phyloP scores from a whole-genome alignment of 768 basidiomycete genomes.

The Podaxis sp. region DNA sequence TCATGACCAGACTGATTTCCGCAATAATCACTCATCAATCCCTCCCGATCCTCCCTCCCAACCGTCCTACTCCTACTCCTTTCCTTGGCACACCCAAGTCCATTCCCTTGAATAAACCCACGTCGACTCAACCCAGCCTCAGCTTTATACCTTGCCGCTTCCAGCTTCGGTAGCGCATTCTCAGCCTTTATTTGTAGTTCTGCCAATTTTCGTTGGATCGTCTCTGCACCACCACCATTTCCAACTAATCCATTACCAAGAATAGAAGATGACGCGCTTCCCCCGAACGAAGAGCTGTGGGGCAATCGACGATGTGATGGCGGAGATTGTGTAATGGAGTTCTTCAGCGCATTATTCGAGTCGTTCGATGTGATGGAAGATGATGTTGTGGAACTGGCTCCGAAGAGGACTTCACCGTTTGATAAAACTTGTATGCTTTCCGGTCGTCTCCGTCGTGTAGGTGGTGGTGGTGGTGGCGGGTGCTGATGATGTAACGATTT shows the following conservation, averaged over 20 bases:
- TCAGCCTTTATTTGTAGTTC: slow-evolving; percentile 32
- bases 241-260: slow-evolving; percentile 10
- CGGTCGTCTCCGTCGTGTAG: slow-evolving; percentile 52
- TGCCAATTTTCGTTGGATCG: slow-evolving; percentile 44
- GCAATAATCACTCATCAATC: slow-evolving; percentile 33
- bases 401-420: slow-evolving; percentile 20
- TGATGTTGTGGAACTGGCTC: not conserved
- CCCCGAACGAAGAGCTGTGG: slow-evolving; percentile 23
- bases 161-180: slow-evolving; percentile 48
- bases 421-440: slow-evolving; percentile 60
- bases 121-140: slow-evolving; percentile 65
- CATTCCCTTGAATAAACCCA: slow-evolving; percentile 27
- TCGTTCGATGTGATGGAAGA: not conserved
- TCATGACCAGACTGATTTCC: slow-evolving; percentile 29
- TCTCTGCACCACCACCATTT: not conserved
- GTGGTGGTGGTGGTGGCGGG: slow-evolving; percentile 31
- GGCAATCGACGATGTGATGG: slow-evolving; percentile 18
- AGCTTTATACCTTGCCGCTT: slow-evolving; percentile 68
- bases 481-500: slow-evolving; percentile 50
- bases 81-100: not conserved
- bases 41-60: slow-evolving; percentile 39
- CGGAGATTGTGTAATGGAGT: not conserved
- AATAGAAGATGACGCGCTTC: not conserved
- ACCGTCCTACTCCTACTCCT: slow-evolving; percentile 27
- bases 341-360: not conserved